Evolutionary conservation across 192 early-diverging fungal genomes (phyloP).

Genomic region (Allomyces arbusculus): DNA sequence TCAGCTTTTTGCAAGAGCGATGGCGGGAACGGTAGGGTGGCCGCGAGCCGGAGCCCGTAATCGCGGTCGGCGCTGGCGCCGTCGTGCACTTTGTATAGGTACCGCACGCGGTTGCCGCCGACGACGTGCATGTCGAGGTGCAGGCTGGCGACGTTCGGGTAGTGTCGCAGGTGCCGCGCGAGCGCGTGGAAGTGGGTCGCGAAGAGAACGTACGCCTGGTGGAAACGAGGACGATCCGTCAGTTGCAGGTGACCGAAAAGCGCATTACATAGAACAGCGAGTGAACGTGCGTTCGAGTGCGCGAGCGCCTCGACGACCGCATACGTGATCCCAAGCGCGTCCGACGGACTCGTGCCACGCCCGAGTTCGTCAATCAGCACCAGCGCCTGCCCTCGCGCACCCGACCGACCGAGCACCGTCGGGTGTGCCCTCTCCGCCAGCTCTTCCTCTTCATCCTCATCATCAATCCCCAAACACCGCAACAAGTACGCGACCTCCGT

Average conservation of each 20-base stretch:
- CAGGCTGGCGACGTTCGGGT: background rate
- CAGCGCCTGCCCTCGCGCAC: constrained; percentile 4
- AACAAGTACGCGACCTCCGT: too few species aligned
- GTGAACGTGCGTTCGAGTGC: background rate
- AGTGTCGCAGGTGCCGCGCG: background rate
- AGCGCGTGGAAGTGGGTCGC: background rate
- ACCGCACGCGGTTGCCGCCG: too few species aligned
- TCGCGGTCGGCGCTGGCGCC: too few species aligned
- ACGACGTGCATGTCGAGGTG: background rate
- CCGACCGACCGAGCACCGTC: too few species aligned
- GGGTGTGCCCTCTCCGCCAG: too few species aligned
- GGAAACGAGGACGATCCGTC: too few species aligned
- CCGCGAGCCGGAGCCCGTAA: background rate
- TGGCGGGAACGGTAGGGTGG: background rate
- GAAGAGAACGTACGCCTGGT: background rate
- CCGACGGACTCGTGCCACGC: constrained; percentile 16
- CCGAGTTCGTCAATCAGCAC: constrained; percentile 37
- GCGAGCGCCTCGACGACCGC: background rate
- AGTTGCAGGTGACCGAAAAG: too few species aligned
- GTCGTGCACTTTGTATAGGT: too few species aligned
- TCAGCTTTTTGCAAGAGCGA: background rate
- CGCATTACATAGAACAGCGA: too few species aligned
- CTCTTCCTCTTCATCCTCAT: too few species aligned
- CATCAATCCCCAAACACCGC: too few species aligned
- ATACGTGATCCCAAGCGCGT: background rate